A percentile compares a stretch with the other conserved stretches of the same genome.
Evolutionary conservation across 495 filamentous ascomycete species (phyloP).

Genomic region (Friedmanniomyces simplex): DNA sequence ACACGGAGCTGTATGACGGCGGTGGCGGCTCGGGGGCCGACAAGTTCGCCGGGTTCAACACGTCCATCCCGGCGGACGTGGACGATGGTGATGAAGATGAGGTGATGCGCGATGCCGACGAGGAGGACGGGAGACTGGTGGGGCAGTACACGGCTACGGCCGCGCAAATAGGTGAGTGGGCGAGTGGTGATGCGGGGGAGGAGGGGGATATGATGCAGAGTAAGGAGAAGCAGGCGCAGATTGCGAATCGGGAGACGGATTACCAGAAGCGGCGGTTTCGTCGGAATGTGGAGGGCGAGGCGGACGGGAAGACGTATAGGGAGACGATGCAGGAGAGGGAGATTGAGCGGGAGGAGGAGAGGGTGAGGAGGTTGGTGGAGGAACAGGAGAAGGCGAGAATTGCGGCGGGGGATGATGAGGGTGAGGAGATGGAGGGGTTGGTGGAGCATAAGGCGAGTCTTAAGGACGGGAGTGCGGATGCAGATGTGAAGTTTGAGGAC

Average conservation of each 20-base stretch:
- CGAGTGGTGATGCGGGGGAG: conserved; percentile 70
- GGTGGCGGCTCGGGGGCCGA: conserved; percentile 57
- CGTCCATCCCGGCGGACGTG: conserved; percentile 61
- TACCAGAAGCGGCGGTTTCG: conserved; percentile 94
- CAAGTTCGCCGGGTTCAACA: conserved; percentile 86
- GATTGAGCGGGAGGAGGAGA: conserved; percentile 87
- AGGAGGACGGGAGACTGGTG: conserved; percentile 67
- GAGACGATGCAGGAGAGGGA: conserved; percentile 88
- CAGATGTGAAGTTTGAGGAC: conserved; percentile 54
- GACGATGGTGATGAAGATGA: conserved; percentile 67
- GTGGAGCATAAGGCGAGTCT: conserved; percentile 61
- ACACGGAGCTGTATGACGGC: conserved; percentile 84
- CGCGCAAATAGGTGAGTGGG: conserved; percentile 89
- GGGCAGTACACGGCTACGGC: conserved; percentile 94
- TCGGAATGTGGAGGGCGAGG: conserved; percentile 55
- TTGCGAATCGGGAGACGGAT: conserved; percentile 86
- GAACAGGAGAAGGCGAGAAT: conserved; percentile 69
- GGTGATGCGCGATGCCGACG: conserved; percentile 73
- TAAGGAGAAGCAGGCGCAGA: conserved; percentile 79
- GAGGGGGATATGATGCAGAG: conserved; percentile 85
- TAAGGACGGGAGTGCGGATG: conserved; percentile 51
- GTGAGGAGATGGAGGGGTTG: conserved; percentile 26
- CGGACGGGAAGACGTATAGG: conserved; percentile 69
- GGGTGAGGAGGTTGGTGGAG: conserved; percentile 69
- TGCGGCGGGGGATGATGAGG: conserved; percentile 51